phyloP scores from a whole-genome alignment of 2,329 filamentous ascomycete genomes.

The Claviceps sorghi region DNA sequence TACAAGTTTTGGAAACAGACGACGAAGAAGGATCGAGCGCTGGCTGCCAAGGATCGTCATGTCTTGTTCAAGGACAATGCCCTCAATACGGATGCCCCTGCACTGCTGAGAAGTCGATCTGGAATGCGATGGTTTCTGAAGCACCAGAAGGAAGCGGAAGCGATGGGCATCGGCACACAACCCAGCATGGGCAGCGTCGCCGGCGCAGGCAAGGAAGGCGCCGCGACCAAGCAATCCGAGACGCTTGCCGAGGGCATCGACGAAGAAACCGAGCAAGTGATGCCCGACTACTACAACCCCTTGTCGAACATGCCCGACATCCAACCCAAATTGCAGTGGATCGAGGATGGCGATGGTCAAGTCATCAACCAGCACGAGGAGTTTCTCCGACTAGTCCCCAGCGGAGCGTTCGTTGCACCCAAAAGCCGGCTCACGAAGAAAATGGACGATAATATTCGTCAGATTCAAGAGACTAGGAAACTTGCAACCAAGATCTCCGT shows the following conservation, averaged over 20 bases:
- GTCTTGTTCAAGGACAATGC: conserved; percentile 74
- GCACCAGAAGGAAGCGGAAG: conserved; percentile 56
- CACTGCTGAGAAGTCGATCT: conserved; percentile 67
- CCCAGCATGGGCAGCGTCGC: conserved; percentile 22
- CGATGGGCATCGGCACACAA: conserved; percentile 25
- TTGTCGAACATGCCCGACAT: conserved; percentile 78
- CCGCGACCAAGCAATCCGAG: conserved; percentile 40
- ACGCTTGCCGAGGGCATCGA: conserved; percentile 93
- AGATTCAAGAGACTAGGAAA: conserved; percentile 94
- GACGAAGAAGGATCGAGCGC: conserved; percentile 86
- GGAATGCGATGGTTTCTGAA: conserved; percentile 82
- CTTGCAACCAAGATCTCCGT: conserved; percentile 92
- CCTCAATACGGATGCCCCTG: conserved; percentile 76
- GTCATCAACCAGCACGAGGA: conserved; percentile 81
- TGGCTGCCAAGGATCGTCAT: conserved; percentile 72
- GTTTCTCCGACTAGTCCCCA: conserved; percentile 61
- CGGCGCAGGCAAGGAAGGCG: conserved; percentile 29
- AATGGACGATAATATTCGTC: conserved; percentile 79
- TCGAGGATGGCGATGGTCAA: conserved; percentile 77
- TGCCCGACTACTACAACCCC: conserved; percentile 91
- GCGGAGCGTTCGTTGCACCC: conserved; percentile 61
- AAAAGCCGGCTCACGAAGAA: conserved; percentile 60
- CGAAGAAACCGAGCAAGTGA: conserved; percentile 64
- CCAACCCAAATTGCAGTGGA: conserved; percentile 63
- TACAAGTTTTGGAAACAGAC: conserved; percentile 99